Percentiles rank a stretch among this genome's conserved stretches.
Conservation (phyloP, 371 early-diverging fungal species). For the Rhizopus arrhizus region DNA sequence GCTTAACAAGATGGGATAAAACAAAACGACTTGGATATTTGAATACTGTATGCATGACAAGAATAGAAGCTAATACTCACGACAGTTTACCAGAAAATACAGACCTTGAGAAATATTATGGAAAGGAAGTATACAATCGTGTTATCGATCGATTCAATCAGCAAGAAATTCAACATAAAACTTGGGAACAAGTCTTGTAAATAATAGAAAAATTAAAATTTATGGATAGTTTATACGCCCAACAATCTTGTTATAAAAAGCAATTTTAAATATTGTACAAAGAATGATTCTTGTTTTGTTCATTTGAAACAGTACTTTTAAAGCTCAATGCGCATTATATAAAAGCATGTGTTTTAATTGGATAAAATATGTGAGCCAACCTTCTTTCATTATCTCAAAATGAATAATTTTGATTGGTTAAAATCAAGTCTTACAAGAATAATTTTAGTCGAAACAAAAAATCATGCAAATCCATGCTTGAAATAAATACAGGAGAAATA, state of each 20-base stretch:
- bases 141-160: slow-evolving; percentile 14
- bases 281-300: no score
- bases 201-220: not conserved
- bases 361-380: no score
- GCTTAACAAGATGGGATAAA: slow-evolving; percentile 79
- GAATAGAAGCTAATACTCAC: slow-evolving; percentile 69
- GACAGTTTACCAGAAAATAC: slow-evolving; percentile 44
- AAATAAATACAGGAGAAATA: not conserved
- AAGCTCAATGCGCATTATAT: no score
- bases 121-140: slow-evolving; percentile 24
- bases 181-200: slow-evolving; percentile 29
- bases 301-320: no score
- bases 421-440: no score
- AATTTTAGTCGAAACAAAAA: not conserved
- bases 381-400: no score
- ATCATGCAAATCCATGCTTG: not conserved
- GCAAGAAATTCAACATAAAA: slow-evolving; percentile 11
- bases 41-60: slow-evolving; percentile 86
- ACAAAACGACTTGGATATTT: slow-evolving; percentile 63
- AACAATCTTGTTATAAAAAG: no score
- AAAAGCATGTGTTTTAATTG: no score
- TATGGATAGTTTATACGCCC: no score
- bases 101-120: slow-evolving; percentile 45
- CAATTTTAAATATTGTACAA: no score
- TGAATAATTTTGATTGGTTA: no score